phyloP scores from a whole-genome alignment of 441 rosid genomes.

The Bruguiera hainesii region DNA sequence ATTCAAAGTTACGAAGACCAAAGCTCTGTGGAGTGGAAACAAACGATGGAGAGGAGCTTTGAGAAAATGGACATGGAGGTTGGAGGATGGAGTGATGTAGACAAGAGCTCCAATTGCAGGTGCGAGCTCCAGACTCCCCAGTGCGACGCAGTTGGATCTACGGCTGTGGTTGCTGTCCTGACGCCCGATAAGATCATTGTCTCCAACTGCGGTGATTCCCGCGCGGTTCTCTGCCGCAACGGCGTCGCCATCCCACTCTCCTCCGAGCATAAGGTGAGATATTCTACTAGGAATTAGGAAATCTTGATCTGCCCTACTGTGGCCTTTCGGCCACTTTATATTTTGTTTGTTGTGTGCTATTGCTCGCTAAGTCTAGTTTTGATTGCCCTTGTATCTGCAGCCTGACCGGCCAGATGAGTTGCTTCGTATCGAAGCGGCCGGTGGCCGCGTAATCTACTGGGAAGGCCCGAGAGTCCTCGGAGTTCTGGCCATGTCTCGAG shows the following conservation, averaged over 20 bases:
- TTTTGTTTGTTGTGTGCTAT: too few species aligned
- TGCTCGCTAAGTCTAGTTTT: too few species aligned
- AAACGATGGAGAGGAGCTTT: conserved; percentile 55
- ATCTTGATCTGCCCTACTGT: too few species aligned
- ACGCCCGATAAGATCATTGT: conserved; percentile 66
- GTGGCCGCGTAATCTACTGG: conserved; percentile 94
- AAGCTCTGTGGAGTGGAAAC: conserved; percentile 52
- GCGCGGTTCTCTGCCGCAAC: conserved; percentile 80
- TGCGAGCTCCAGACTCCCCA: conserved; percentile 81
- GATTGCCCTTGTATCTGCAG: conserved; percentile 28
- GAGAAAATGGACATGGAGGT: conserved; percentile 70
- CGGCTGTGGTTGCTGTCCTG: conserved; percentile 75
- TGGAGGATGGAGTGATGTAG: conserved; percentile 26
- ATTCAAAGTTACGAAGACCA: conserved; percentile 15
- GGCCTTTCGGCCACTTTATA: too few species aligned
- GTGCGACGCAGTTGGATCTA: conserved; percentile 92
- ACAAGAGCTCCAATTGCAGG: conserved; percentile 39
- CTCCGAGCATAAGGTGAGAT: conserved; percentile 72
- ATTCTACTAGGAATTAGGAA: not conserved
- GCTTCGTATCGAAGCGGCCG: conserved; percentile 63
- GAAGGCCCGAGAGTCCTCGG: conserved; percentile 88
- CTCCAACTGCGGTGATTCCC: conserved; percentile 90
- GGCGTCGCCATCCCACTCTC: conserved; percentile 76
- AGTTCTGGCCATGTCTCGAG: conserved; percentile 93
- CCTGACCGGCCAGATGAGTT: conserved; percentile 95